phyloP scores from a whole-genome alignment of 345 rosid species.

The Citrus sp. region DNA sequence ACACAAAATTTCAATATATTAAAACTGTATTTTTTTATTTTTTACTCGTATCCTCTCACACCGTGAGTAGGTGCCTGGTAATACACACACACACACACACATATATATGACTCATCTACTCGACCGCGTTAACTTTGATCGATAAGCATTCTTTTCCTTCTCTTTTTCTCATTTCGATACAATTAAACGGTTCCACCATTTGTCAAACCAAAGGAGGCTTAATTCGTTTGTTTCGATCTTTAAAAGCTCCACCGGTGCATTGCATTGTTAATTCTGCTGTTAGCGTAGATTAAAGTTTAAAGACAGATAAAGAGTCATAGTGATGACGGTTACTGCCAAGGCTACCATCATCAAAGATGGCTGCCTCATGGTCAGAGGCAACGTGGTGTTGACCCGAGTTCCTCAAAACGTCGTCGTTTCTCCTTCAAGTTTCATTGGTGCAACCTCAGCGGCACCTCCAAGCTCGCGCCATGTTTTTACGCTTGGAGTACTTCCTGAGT shows the following conservation, averaged over 20 bases:
- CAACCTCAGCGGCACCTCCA: conserved; percentile 26
- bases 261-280: not conserved
- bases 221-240: not conserved
- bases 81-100: no score
- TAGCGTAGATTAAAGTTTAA: not conserved
- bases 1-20: no score
- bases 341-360: conserved; percentile 31
- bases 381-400: conserved; percentile 29
- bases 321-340: conserved; percentile 35
- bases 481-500: conserved; percentile 56
- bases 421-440: conserved; percentile 44
- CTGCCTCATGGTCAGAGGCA: conserved; percentile 41
- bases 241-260: not conserved
- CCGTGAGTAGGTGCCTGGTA: not conserved
- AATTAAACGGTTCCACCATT: not conserved
- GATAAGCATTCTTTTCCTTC: not conserved
- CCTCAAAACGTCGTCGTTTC: conserved; percentile 38
- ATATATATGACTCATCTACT: no score
- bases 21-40: no score
- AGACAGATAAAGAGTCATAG: not conserved
- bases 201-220: not conserved
- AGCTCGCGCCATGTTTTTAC: conserved; percentile 56
- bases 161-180: not conserved
- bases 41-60: not conserved
- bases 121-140: not conserved